Conservation (phyloP, 306 rosid species). For the Ormosia emarginata region DNA sequence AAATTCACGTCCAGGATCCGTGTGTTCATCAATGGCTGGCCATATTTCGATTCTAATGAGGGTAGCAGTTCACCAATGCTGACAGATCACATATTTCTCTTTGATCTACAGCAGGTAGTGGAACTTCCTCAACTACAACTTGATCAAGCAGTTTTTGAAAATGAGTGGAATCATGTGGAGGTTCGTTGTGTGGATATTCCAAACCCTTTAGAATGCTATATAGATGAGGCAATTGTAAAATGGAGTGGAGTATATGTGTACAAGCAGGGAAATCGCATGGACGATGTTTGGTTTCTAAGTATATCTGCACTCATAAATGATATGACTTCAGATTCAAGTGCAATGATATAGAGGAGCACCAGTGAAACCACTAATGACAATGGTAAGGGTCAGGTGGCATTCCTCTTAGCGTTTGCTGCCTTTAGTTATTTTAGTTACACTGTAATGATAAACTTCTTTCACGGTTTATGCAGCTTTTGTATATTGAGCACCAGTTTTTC, state of each 20-base stretch:
- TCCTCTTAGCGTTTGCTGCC: no score
- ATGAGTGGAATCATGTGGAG: constrained; percentile 4
- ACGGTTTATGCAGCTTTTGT: no score
- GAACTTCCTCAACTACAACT: not conserved
- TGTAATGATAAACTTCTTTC: no score
- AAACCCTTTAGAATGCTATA: not conserved
- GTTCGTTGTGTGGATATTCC: not conserved
- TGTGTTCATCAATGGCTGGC: not conserved
- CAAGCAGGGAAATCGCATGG: not conserved
- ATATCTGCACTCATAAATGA: not conserved
- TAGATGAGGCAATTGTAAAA: not conserved
- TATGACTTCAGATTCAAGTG: no score
- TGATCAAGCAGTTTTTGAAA: not conserved
- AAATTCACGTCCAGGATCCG: not conserved
- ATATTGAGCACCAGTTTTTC: no score
- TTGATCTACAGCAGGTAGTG: not conserved
- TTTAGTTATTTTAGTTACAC: no score
- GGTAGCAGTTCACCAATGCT: not conserved
- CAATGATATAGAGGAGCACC: no score
- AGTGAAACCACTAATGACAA: no score
- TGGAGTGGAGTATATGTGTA: not conserved
- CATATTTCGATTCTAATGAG: not conserved
- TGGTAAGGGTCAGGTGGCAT: no score
- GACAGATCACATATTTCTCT: not conserved
- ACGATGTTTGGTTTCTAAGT: not conserved